Evolutionary conservation across 106 monocot species (phyloP), one percentile per base, ranked within the genome.

Genomic region (Dioscorea dumetorum): DNA sequence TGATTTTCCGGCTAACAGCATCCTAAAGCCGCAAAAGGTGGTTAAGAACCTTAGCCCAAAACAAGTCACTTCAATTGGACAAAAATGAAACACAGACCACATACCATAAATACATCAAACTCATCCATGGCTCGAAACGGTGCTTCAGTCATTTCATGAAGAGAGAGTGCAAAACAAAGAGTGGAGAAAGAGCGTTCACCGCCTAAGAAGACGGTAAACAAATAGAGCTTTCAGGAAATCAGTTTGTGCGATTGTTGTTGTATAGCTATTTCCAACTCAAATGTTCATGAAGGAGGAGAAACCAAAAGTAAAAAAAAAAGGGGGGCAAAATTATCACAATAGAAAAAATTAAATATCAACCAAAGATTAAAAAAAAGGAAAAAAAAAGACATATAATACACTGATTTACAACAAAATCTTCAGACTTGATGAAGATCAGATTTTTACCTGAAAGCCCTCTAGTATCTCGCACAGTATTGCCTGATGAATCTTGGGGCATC

Each of bases 71-170:
- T 41, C 41, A 41, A 3, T 41, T 41, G 41, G 10, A 41, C 9
- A 28, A 24, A 70, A 50, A 70, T 57, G 17, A 49, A 64, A 6
- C 48, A 56, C 2, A 5, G 50, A 64, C 60, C 16, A 72, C 86
- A 82, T 65, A 93, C 99, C 93, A 99, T 99, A 60, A 99, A 93
- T 8, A 99, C 99, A 76, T 99, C 99, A 78, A 99, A 93, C 69
- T 99, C 99, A 74, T 99, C 99, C 99, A 99, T 99, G n/a, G 99
- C 92, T 50, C 93, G 79, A 61, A 99, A 99, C 62, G 99, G 99
- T 34, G 99, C 79, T 74, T 99, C 99, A 17, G 93, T 93, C 92
- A 99, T 92, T 18, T 87, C 89, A 71, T 99, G 97, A 69, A 99
- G 92, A 74, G 99, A 90, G 52, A 99, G 66, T 19, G 99, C 87